Percentiles rank a stretch among this genome's conserved stretches.
Conservation (phyloP, 371 early-diverging fungal species). For the Umbelopsis sp. region DNA sequence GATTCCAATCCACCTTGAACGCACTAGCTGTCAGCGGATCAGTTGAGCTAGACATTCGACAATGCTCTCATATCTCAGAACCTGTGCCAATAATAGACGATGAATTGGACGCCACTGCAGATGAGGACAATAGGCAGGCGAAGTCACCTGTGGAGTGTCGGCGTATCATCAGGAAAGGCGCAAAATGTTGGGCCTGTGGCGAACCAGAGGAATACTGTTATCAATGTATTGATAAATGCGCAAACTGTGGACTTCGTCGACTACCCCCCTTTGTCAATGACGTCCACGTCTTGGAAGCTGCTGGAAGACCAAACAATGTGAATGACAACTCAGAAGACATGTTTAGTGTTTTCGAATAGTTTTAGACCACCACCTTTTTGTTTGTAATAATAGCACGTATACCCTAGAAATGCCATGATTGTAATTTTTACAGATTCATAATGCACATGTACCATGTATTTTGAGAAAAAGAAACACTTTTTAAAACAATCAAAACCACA, state of each 20-base stretch:
- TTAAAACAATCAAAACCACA: too few relatives aligned
- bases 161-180: constrained; percentile 27
- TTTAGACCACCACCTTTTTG: too few relatives aligned
- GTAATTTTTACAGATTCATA: neutral
- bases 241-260: constrained; percentile 33
- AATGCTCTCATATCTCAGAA: constrained; percentile 30
- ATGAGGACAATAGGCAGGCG: constrained; percentile 20
- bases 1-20: constrained; percentile 41
- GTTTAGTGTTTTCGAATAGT: constrained; percentile 36
- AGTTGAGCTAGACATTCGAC: constrained; percentile 39
- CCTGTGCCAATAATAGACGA: constrained; percentile 21
- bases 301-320: neutral
- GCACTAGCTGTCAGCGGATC: constrained; percentile 31
- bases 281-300: constrained; percentile 23
- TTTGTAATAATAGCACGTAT: neutral
- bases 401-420: neutral
- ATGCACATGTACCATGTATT: too few relatives aligned
- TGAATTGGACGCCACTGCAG: constrained; percentile 24
- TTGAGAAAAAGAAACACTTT: too few relatives aligned
- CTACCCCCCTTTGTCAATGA: constrained; percentile 44
- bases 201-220: constrained; percentile 34
- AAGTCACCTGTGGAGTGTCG: constrained; percentile 21
- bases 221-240: constrained; percentile 35
- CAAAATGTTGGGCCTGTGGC: constrained; percentile 40
- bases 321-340: constrained; percentile 26